Evolutionary conservation across 129 eudicot genomes (phyloP).

Genomic region (Flaveria linearis): DNA sequence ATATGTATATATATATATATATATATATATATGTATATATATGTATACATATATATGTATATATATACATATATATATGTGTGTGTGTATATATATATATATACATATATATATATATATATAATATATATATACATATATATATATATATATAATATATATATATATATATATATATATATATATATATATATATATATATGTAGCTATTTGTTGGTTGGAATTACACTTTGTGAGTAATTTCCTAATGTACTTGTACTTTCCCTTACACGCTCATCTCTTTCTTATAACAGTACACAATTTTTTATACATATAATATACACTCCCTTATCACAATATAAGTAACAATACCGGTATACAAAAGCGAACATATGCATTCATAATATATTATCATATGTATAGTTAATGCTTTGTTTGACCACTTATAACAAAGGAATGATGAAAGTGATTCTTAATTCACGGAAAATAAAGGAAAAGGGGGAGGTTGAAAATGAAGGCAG

Average conservation of each 20-base stretch:
- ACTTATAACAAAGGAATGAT: constrained; percentile 38
- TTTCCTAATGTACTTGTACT: constrained; percentile 23
- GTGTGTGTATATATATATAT: too few relatives aligned
- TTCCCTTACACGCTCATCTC: neutral
- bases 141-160: too few relatives aligned
- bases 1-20: too few relatives aligned
- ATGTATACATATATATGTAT: too few relatives aligned
- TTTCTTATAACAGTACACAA: neutral
- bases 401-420: constrained; percentile 33
- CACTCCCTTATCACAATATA: neutral
- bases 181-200: too few relatives aligned
- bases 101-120: too few relatives aligned
- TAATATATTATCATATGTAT: constrained; percentile 19
- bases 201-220: constrained; percentile 72
- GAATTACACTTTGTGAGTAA: constrained; percentile 56
- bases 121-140: too few relatives aligned
- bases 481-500: constrained; percentile 26
- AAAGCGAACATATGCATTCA: constrained; percentile 2
- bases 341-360: neutral
- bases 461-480: constrained; percentile 27
- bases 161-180: too few relatives aligned
- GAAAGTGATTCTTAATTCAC: constrained; percentile 36
- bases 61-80: too few relatives aligned
- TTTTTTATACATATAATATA: neutral
- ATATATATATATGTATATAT: too few relatives aligned